phyloP scores from a whole-genome alignment of 805 yeast species.

The Lipomyces sp. region DNA sequence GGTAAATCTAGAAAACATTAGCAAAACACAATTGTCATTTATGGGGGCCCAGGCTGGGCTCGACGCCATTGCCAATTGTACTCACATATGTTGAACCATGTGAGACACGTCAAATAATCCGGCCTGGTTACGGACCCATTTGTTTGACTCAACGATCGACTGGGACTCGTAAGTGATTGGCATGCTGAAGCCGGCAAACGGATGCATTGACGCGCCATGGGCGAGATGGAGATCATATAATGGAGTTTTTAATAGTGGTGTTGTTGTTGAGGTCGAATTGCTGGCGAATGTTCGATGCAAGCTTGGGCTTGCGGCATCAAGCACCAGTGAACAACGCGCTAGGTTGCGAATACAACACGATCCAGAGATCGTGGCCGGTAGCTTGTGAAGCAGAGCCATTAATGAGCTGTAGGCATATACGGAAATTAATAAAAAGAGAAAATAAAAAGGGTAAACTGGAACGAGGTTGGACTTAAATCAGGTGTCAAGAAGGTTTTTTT shows the following conservation, averaged over 20 bases:
- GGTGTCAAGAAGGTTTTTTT: no score
- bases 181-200: slow-evolving; percentile 96
- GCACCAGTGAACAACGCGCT: not conserved
- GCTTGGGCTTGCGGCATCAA: not conserved
- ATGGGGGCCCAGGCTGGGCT: no score
- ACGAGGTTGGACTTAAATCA: no score
- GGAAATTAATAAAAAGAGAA: no score
- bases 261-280: not conserved
- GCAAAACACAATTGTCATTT: no score
- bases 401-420: not conserved
- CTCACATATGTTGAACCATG: slow-evolving; percentile 79
- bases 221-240: slow-evolving; percentile 77
- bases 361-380: not conserved
- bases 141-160: slow-evolving; percentile 88
- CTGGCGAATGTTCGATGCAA: not conserved
- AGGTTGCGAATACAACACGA: not conserved
- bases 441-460: no score
- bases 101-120: slow-evolving; percentile 97
- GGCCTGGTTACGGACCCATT: slow-evolving; percentile 86
- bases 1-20: slow-evolving; percentile 48
- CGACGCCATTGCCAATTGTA: not conserved
- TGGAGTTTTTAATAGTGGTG: slow-evolving; percentile 62
- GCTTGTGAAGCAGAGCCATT: not conserved
- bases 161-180: slow-evolving; percentile 82
- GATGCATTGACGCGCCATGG: slow-evolving; percentile 88